Conservation (phyloP, 1,284 basidiomycete species). For the Sporisorium sorghi region DNA sequence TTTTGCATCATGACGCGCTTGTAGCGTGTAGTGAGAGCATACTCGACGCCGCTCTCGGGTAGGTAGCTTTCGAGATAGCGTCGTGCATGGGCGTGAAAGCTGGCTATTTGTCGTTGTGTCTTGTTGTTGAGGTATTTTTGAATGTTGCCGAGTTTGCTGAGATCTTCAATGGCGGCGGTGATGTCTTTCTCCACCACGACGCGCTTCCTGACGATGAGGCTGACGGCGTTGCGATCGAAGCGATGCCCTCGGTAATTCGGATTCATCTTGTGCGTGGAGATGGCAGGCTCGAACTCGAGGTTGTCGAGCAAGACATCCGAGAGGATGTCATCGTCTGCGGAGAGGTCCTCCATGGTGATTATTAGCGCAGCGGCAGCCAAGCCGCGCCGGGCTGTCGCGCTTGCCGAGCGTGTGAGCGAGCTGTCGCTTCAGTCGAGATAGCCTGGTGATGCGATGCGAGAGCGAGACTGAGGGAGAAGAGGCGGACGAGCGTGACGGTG, state of each 20-base stretch:
- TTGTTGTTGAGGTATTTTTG: conserved; percentile 60
- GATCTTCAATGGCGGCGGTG: conserved; percentile 56
- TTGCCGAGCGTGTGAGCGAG: conserved; percentile 7
- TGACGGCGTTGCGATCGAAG: conserved; percentile 61
- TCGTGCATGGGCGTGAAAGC: conserved; percentile 57
- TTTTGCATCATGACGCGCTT: conserved; percentile 55
- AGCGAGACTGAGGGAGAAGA: conserved; percentile 1
- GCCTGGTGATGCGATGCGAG: conserved; percentile 9
- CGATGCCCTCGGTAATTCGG: conserved; percentile 63
- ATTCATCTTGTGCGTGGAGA: conserved; percentile 69
- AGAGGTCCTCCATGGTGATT: conserved; percentile 67
- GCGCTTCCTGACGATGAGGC: conserved; percentile 56
- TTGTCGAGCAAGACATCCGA: conserved; percentile 68
- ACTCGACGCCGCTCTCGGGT: conserved; percentile 66
- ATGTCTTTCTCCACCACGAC: conserved; percentile 63
- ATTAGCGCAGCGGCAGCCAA: conserved; percentile 34
- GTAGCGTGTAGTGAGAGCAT: conserved; percentile 65
- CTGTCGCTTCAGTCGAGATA: conserved; percentile 24
- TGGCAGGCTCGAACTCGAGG: conserved; percentile 67
- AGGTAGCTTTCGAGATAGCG: conserved; percentile 68
- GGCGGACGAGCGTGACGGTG: conserved; percentile 20
- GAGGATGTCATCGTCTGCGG: conserved; percentile 67
- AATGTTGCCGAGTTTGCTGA: conserved; percentile 60
- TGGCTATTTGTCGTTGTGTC: conserved; percentile 52
- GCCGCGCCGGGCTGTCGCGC: conserved; percentile 40